Conservation (phyloP, 805 yeast genomes). For the Grigorovia yakushimaensis region DNA sequence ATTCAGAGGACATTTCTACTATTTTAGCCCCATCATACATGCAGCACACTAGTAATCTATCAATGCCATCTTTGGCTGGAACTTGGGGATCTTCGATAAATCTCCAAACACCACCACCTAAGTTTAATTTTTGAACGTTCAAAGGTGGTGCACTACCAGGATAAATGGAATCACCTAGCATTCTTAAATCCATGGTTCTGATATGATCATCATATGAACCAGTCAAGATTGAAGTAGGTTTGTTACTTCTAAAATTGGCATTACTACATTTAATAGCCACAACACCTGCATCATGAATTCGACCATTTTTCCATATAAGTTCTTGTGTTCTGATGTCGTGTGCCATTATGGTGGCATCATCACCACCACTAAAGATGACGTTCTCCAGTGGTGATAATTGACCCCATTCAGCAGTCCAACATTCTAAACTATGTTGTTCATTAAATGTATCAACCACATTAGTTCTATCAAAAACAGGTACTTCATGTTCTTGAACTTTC, state of each 20-base stretch:
- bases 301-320: slow-evolving; percentile 28
- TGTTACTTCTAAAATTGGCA: slow-evolving; percentile 14
- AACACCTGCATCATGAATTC: slow-evolving; percentile 85
- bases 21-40: slow-evolving; percentile 94
- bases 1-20: slow-evolving; percentile 31
- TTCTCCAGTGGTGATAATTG: slow-evolving; percentile 40
- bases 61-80: slow-evolving; percentile 7
- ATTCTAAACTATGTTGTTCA: slow-evolving; percentile 58
- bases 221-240: slow-evolving; percentile 38
- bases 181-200: slow-evolving; percentile 58
- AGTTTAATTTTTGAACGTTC: slow-evolving; percentile 32
- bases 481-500: slow-evolving; percentile 12
- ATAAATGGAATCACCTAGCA: slow-evolving; percentile 35
- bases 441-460: slow-evolving; percentile 1
- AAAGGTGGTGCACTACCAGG: slow-evolving; percentile 46
- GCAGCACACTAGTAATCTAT: slow-evolving; percentile 66
- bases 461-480: neutral
- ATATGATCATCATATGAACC: slow-evolving; percentile 88
- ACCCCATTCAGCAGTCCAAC: slow-evolving; percentile 82
- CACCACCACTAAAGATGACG: slow-evolving; percentile 82
- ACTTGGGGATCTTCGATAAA: slow-evolving; percentile 49
- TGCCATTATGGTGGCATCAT: slow-evolving; percentile 67
- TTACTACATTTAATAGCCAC: slow-evolving; percentile 57
- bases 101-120: slow-evolving; percentile 97
- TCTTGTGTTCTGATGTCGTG: slow-evolving; percentile 48